These are phyloP conservation scores for Mucor plumbeus DNA, from an alignment of 371 early-diverging fungal genomes.

Conservation along the genomic window DNA sequence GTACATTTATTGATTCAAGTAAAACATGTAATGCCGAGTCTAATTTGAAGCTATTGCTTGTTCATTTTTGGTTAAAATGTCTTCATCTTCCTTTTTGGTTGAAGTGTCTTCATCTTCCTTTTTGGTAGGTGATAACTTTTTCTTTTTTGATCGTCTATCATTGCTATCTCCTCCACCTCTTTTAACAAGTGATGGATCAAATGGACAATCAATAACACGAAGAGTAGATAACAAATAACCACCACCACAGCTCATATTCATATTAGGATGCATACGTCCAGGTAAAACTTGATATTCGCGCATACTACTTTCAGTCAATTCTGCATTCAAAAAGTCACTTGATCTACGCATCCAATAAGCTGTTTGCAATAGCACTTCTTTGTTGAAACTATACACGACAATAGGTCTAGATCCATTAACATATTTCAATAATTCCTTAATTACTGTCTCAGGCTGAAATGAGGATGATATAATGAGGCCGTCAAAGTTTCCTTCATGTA, in stretches of 20 bases:
- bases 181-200: conserved; percentile 35
- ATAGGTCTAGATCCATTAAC: conserved; percentile 84
- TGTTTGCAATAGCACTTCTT: conserved; percentile 81
- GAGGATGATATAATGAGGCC: conserved; percentile 84
- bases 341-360: conserved; percentile 75
- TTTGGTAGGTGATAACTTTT: conserved; percentile 3
- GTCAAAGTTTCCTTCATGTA: conserved; percentile 65
- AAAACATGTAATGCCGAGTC: neutral
- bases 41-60: neutral
- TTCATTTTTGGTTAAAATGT: neutral
- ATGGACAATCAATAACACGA: conserved; percentile 60
- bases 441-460: conserved; percentile 71
- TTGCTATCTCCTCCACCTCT: conserved; percentile 16
- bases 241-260: conserved; percentile 87
- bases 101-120: neutral
- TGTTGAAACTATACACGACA: conserved; percentile 81
- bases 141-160: conserved; percentile 29
- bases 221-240: conserved; percentile 83
- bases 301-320: conserved; percentile 88
- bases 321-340: conserved; percentile 74
- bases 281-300: conserved; percentile 90
- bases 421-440: conserved; percentile 69
- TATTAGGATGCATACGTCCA: conserved; percentile 92
- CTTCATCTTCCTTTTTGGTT: neutral
- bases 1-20: conserved; percentile 4